These are phyloP conservation scores for Letharia lupina DNA, from an alignment of 495 filamentous ascomycete species.

Conservation along the genomic window DNA sequence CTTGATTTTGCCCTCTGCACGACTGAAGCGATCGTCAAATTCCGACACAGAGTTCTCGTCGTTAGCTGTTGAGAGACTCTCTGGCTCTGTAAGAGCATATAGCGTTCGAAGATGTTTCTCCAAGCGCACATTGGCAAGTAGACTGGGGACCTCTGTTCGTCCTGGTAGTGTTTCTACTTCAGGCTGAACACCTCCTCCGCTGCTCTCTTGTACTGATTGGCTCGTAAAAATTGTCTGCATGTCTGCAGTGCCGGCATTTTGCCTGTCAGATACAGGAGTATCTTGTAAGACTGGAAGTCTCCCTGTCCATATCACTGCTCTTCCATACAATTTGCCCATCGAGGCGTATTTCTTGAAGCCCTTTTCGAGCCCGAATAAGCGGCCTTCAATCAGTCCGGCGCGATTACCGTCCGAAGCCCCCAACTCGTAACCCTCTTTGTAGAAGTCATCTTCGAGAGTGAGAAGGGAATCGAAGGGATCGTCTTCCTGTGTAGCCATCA, in stretches of 20 bases:
- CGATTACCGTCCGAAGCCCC: conserved; percentile 69
- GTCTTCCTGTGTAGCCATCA: neutral
- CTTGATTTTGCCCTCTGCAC: conserved; percentile 69
- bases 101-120: conserved; percentile 63
- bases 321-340: conserved; percentile 74
- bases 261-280: neutral
- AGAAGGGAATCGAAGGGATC: conserved; percentile 56
- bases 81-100: conserved; percentile 67
- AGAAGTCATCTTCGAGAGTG: conserved; percentile 74
- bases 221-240: neutral
- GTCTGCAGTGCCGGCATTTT: neutral
- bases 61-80: conserved; percentile 68
- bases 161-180: neutral
- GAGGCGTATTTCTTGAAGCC: conserved; percentile 85
- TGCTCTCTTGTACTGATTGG: neutral
- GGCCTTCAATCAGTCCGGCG: conserved; percentile 79
- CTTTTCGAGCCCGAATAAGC: conserved; percentile 81
- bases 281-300: conserved; percentile 32
- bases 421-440: conserved; percentile 70
- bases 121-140: conserved; percentile 56
- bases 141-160: conserved; percentile 23
- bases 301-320: conserved; percentile 69
- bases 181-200: neutral
- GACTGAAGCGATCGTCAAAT: conserved; percentile 74
- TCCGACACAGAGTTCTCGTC: conserved; percentile 76